Evolutionary conservation across 306 rosid species (phyloP), one percentile per base, ranked within the genome.

Genomic region (Ammopiptanthus mongolicus): DNA sequence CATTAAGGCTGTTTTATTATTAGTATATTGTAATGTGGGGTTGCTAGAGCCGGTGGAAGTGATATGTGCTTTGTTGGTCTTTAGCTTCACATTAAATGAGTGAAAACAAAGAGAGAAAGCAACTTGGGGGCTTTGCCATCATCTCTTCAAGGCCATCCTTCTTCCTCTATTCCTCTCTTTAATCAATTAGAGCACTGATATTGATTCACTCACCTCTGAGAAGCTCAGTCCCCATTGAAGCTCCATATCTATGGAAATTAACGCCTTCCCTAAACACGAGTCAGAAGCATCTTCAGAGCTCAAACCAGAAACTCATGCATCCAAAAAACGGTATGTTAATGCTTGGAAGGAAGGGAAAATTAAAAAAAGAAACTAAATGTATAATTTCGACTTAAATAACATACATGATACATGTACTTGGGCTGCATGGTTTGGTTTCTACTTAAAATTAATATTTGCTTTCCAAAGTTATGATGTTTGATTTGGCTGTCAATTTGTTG

Each of bases 311-410:
- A 69, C 15, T 28, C 86, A 69, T 51, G 74, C 83, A 11, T 84
- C 83, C 75, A 87, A 87, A 46, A 84, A 71, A 65, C 74, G 88
- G 86, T 84, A 13, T 17, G 67, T 65, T 10, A 21, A 18, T 19
- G 73, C 17, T 28, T 2, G 57, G 58, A 2, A 44, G 23, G 25
- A 28, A 58, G 6, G 10, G 52, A 51, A 18, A 51, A n/a, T n/a
- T n/a, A 0, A 12, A 23, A 33, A 0, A 23, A 21, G 10, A 9
- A n/a, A n/a, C 11, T n/a, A 47, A 47, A 50, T 22, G 34, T 0
- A 28, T 5, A 28, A 3, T 52, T 21, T 21, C 21, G 13, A 25
- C 9, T 6, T 19, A 17, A 31, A 9, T 65, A 11, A 52, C 10
- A 36, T 36, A 36, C 1, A 36, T 37, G n/a, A 55, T 11, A 41